Percentiles rank a stretch among this genome's conserved stretches.
Evolutionary conservation across 176 grass and related monocot genomes (phyloP).

Genomic region (Miscanthus lutarioriparius): DNA sequence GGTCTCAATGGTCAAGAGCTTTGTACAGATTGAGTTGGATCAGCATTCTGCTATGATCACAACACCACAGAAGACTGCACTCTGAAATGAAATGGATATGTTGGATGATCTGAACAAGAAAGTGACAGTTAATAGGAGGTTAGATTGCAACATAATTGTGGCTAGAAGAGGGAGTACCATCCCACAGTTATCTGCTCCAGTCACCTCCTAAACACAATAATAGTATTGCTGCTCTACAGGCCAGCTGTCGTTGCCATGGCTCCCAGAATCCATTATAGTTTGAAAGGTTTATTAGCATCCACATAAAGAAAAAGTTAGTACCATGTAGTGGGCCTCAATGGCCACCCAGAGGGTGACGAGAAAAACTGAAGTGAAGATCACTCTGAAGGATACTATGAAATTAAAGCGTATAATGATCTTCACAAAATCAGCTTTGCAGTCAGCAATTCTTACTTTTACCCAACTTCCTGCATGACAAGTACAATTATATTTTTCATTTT

Average conservation of each 20-base stretch:
- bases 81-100: not conserved
- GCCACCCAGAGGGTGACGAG: not conserved
- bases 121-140: not conserved
- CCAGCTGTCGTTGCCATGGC: not conserved
- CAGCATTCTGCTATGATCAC: not conserved
- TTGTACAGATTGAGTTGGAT: not conserved
- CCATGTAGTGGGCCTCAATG: not conserved
- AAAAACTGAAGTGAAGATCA: slow-evolving; percentile 15
- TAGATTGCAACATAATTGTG: not conserved
- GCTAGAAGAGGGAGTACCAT: not conserved
- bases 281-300: not conserved
- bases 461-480: not conserved
- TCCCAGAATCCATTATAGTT: not conserved
- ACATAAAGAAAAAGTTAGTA: not conserved
- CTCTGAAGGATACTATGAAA: slow-evolving; percentile 9
- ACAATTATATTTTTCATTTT: not conserved
- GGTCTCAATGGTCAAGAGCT: not conserved
- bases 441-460: not conserved
- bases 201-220: not conserved
- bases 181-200: not conserved
- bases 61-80: not conserved
- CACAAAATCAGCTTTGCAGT: slow-evolving; percentile 25
- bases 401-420: not conserved
- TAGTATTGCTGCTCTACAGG: not conserved
- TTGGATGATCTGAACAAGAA: slow-evolving; percentile 8